These are phyloP conservation scores for Penicillium hordei DNA, from an alignment of 2,329 filamentous ascomycete species.

Conservation along the genomic window DNA sequence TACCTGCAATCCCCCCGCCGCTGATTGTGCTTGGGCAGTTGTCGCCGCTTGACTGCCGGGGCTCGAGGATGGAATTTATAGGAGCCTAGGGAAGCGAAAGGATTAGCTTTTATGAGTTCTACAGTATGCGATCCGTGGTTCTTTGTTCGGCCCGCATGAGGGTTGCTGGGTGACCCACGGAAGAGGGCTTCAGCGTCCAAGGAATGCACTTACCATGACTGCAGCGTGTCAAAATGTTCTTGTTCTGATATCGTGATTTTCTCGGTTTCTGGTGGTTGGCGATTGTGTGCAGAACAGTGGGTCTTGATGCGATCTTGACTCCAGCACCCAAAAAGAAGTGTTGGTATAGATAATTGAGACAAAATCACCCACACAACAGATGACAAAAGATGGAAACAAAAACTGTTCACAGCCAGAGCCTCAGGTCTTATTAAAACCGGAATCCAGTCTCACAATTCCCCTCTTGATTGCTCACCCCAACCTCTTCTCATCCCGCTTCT, in stretches of 20 bases:
- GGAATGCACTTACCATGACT: constrained; percentile 9
- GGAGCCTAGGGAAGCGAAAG: constrained; percentile 19
- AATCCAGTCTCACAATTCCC: not conserved
- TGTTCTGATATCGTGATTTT: not conserved
- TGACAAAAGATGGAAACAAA: not conserved
- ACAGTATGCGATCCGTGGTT: constrained; percentile 13
- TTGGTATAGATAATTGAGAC: not conserved
- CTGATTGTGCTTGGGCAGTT: constrained; percentile 34
- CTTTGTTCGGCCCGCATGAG: not conserved
- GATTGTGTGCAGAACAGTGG: constrained; percentile 7
- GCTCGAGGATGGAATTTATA: constrained; percentile 13
- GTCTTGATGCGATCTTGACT: constrained; percentile 1
- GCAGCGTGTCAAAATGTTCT: not conserved
- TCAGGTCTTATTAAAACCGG: constrained; percentile 2
- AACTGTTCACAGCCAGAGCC: not conserved
- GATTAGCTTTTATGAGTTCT: not conserved
- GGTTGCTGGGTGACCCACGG: not conserved
- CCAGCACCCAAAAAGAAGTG: not conserved
- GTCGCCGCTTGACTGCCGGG: constrained; percentile 24
- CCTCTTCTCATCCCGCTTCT: constrained; percentile 20
- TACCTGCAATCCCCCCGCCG: constrained; percentile 41
- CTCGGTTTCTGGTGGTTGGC: not conserved
- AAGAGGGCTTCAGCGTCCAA: not conserved
- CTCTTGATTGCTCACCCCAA: constrained; percentile 9
- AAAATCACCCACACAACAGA: not conserved